phyloP scores from a whole-genome alignment of 2,329 filamentous ascomycete species.

The Calycina herbarum region DNA sequence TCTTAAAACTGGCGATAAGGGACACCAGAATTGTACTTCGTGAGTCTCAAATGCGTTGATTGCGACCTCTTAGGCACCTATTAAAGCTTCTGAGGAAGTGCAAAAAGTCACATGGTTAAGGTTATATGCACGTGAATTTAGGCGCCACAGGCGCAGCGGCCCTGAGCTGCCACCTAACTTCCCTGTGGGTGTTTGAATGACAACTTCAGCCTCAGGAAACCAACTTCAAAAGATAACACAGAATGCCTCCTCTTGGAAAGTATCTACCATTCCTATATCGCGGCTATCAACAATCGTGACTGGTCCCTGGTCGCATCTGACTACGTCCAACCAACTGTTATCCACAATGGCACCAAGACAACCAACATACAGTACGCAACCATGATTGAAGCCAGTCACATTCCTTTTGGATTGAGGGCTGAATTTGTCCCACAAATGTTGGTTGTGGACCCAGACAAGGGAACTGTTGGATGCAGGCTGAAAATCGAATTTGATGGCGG shows the following conservation, averaged over 20 bases:
- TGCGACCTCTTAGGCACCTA: not conserved
- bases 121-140: not conserved
- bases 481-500: not conserved
- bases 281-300: slow-evolving; percentile 1
- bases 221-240: not conserved
- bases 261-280: not conserved
- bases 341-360: not conserved
- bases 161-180: not conserved
- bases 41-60: not conserved
- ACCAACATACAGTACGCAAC: slow-evolving; percentile 1
- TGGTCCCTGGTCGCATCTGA: not conserved
- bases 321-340: slow-evolving; percentile 2
- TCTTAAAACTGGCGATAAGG: no score
- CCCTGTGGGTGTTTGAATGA: not conserved
- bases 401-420: not conserved
- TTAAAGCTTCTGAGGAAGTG: not conserved
- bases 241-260: not conserved
- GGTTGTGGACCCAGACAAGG: not conserved
- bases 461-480: not conserved
- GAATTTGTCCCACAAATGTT: slow-evolving; percentile 4
- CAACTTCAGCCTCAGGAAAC: not conserved
- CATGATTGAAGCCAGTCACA: slow-evolving; percentile 4
- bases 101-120: not conserved
- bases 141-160: no score
- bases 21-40: no score